These are phyloP conservation scores for Eimeria necatrix DNA, from an alignment of 169 alveolate genomes.

Conservation along the genomic window DNA sequence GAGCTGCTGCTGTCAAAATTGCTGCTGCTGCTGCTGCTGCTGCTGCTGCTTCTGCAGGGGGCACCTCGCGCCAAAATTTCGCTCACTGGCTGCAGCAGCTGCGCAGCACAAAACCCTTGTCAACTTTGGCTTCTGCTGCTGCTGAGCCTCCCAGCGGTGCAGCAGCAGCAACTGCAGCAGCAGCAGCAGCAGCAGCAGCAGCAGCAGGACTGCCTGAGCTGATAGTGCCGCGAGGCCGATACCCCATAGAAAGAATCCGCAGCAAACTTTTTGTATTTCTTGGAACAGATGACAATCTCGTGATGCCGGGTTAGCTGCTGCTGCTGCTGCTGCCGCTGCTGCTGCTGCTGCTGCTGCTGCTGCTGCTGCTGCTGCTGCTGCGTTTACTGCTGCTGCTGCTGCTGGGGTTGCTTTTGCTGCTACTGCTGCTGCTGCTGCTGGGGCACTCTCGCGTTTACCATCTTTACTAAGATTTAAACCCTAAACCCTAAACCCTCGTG, in stretches of 20 bases:
- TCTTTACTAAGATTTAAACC: background rate
- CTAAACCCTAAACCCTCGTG: slow-evolving; percentile 30
- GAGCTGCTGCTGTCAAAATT: background rate
- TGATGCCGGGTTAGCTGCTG: slow-evolving; percentile 70
- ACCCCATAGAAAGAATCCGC: slow-evolving; percentile 68
- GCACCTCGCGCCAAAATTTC: slow-evolving; percentile 59
- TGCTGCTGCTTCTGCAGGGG: slow-evolving; percentile 67
- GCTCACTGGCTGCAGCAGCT: slow-evolving; percentile 71
- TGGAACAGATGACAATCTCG: slow-evolving; percentile 78
- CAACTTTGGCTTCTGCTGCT: background rate
- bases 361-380: background rate
- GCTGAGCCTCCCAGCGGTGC: background rate
- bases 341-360: slow-evolving; percentile 3
- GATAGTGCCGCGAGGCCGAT: slow-evolving; percentile 33
- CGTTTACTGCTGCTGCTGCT: background rate
- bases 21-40: slow-evolving; percentile 17
- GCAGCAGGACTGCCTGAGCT: slow-evolving; percentile 32
- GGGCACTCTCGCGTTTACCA: background rate
- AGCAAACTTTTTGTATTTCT: slow-evolving; percentile 44
- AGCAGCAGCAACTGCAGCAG: slow-evolving; percentile 24
- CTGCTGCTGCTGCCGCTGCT: slow-evolving; percentile 20
- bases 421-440: background rate
- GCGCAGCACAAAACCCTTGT: slow-evolving; percentile 44
- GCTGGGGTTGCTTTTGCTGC: background rate
- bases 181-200: slow-evolving; percentile 34